A percentile compares a stretch with the other conserved stretches of the same genome.
These are phyloP conservation scores for Chaetomium fimeti DNA, from an alignment of 495 filamentous ascomycete genomes.

Conservation along the genomic window DNA sequence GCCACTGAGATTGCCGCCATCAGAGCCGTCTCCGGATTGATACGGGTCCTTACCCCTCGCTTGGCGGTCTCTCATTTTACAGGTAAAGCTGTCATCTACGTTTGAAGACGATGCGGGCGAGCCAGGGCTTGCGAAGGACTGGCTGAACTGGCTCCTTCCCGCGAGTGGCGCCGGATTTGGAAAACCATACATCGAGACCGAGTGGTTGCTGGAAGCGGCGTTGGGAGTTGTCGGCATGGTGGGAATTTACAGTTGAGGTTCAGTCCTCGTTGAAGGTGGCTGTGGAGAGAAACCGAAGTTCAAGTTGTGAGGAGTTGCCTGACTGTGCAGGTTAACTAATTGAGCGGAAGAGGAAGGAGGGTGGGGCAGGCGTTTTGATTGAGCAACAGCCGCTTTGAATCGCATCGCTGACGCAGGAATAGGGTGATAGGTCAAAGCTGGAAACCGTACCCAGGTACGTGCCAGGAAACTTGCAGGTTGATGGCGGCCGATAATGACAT, in stretches of 20 bases:
- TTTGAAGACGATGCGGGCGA: slow-evolving; percentile 20
- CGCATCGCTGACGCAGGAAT: background rate
- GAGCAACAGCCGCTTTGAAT: background rate
- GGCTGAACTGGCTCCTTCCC: slow-evolving; percentile 5
- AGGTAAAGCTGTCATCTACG: slow-evolving; percentile 32
- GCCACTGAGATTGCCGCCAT: slow-evolving; percentile 32
- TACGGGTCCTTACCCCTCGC: slow-evolving; percentile 55
- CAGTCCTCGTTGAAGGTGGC: too few relatives aligned
- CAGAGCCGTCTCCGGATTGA: slow-evolving; percentile 29
- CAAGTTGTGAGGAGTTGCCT: background rate
- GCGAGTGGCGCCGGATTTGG: background rate
- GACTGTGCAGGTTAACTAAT: too few relatives aligned
- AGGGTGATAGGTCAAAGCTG: background rate
- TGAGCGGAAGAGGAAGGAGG: background rate
- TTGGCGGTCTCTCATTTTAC: slow-evolving; percentile 52
- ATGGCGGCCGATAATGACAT: too few relatives aligned
- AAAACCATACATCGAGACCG: background rate
- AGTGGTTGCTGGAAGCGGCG: background rate
- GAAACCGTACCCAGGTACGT: background rate
- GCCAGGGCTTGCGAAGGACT: slow-evolving; percentile 8
- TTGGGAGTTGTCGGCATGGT: slow-evolving; percentile 13
- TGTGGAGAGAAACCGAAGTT: too few relatives aligned
- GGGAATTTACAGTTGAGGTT: too few relatives aligned
- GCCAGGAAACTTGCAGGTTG: too few relatives aligned
- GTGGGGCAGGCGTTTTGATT: background rate